Evolutionary conservation across 2,329 filamentous ascomycete species (phyloP).

Genomic region (Calonectria naviculata): DNA sequence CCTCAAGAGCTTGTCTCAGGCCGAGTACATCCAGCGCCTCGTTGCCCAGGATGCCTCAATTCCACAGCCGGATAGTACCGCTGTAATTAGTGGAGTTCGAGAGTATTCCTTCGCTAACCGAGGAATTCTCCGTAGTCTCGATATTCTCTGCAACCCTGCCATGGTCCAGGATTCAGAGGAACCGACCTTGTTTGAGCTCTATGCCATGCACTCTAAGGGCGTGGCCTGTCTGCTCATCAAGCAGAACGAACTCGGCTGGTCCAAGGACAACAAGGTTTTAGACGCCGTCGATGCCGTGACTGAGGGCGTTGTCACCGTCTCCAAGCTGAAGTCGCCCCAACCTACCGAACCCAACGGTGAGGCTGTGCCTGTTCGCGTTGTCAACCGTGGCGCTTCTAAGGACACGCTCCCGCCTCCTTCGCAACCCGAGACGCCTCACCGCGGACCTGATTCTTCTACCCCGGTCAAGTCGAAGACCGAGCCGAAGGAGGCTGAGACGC

Average conservation of each 20-base stretch:
- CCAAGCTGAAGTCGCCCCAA: slow-evolving; percentile 71
- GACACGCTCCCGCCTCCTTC: slow-evolving; percentile 45
- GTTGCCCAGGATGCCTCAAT: slow-evolving; percentile 77
- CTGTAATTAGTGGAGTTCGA: slow-evolving; percentile 95
- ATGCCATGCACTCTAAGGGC: slow-evolving; percentile 97
- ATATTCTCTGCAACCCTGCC: slow-evolving; percentile 82
- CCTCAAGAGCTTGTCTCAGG: slow-evolving; percentile 84
- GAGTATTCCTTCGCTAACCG: slow-evolving; percentile 93
- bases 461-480: slow-evolving; percentile 55
- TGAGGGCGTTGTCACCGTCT: slow-evolving; percentile 79
- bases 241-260: slow-evolving; percentile 92
- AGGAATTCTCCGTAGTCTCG: slow-evolving; percentile 88
- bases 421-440: slow-evolving; percentile 43
- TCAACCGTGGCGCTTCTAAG: slow-evolving; percentile 49
- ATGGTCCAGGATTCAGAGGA: slow-evolving; percentile 73
- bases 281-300: slow-evolving; percentile 80
- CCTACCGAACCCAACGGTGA: slow-evolving; percentile 55
- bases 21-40: slow-evolving; percentile 85
- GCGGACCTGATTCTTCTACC: slow-evolving; percentile 45
- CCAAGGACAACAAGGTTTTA: slow-evolving; percentile 88
- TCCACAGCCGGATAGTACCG: slow-evolving; percentile 91
- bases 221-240: slow-evolving; percentile 91
- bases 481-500: slow-evolving; percentile 60
- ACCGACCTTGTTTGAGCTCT: slow-evolving; percentile 88
- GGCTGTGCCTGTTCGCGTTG: slow-evolving; percentile 46